Evolutionary conservation across 441 rosid genomes (phyloP), one percentile per base, ranked within the genome.

Genomic region (Adansonia grandidieri): DNA sequence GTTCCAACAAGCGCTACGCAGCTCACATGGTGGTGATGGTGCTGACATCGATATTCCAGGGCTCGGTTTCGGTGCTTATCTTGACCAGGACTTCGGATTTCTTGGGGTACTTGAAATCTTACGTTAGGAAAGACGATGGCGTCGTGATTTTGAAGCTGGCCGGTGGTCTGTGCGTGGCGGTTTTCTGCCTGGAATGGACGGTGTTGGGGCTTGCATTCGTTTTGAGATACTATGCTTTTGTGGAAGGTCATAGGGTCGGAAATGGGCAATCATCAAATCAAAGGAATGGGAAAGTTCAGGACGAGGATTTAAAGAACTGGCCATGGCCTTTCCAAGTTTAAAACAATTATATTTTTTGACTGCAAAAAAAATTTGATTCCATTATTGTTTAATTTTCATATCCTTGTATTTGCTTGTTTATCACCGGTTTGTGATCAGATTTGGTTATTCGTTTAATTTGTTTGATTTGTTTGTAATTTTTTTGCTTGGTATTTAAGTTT

Each of bases 291-390:
- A 20, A 86, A 80, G 83, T 87, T 87, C 86, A 85, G 56, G 93
- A 88, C 4, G 92, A 89, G 76, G 92, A 85, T 60, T 81, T 92
- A 83, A 90, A 89, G 76, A 91, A 90, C 68, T 93, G 93, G 92
- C 97, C 97, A n/a, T 91, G 92, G 88, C 98, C 94, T 24, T 89
- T 91, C 81, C 99, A 93, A 86, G 91, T 95, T 68, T 89, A 54
- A 53, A 8, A 32, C 37, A 32, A 32, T 32, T 32, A 32, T 32
- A 32, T 6, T 13, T 32, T 32, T 32, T 32, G 1, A 32, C 37
- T 32, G 37, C 37, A 32, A 32, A 32, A 32, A 32, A 32, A 32
- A 32, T 32, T 32, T 32, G 0, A 15, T 5, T 1, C 56, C n/a
- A 50, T 50, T 32, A 32, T 32, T 32, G 90, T 95, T 67, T 89